Evolutionary conservation across 2,329 filamentous ascomycete genomes (phyloP).

Genomic region (Bimuria novae-zelandiae): DNA sequence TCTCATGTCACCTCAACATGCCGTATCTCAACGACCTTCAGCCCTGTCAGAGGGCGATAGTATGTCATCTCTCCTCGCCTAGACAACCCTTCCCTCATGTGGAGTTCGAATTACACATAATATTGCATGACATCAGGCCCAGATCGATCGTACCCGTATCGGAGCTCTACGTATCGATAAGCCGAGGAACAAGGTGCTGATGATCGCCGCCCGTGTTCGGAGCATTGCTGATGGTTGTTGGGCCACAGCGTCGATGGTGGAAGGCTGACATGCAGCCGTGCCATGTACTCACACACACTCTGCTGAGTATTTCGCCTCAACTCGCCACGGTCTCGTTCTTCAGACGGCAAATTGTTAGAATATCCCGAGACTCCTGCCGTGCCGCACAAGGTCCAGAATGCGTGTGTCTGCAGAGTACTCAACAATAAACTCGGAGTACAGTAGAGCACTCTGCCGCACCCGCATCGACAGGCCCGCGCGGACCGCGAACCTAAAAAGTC

Average conservation of each 20-base stretch:
- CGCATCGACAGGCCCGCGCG: no score
- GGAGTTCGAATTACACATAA: background rate
- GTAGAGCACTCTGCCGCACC: no score
- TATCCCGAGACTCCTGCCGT: no score
- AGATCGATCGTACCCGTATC: background rate
- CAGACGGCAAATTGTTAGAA: background rate
- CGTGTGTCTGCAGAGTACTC: no score
- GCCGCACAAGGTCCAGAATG: no score
- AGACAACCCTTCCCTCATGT: background rate
- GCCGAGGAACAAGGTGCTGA: background rate
- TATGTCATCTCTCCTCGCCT: background rate
- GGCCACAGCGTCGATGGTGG: background rate
- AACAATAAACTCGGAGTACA: no score
- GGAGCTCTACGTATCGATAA: background rate
- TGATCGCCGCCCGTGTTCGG: background rate
- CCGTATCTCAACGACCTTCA: no score
- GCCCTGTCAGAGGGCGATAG: no score
- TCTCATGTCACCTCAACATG: no score
- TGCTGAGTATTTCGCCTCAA: background rate
- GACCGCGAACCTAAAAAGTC: no score
- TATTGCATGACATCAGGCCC: conserved; percentile 3
- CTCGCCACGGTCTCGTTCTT: background rate
- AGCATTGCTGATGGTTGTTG: background rate
- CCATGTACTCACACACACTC: background rate
- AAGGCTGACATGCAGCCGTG: conserved; percentile 3